These are phyloP conservation scores for Cadophora malorum DNA, from an alignment of 2,329 filamentous ascomycete species.

Conservation along the genomic window DNA sequence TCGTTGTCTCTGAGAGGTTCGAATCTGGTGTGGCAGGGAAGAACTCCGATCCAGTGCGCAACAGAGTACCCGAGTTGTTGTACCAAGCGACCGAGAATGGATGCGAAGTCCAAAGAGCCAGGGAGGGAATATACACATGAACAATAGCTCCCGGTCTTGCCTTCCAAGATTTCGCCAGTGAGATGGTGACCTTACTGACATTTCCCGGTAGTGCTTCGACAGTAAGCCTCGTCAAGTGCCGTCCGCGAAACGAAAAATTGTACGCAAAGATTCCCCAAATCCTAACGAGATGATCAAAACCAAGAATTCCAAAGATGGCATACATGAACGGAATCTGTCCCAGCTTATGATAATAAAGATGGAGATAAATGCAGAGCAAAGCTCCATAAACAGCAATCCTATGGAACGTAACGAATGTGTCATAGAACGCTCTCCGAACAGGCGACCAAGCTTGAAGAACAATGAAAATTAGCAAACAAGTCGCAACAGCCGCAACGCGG, in stretches of 20 bases:
- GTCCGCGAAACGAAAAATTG: not conserved
- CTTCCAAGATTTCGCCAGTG: slow-evolving; percentile 73
- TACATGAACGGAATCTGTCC: not conserved
- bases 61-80: not conserved
- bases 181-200: slow-evolving; percentile 67
- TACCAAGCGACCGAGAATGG: slow-evolving; percentile 72
- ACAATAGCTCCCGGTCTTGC: slow-evolving; percentile 77
- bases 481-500: not conserved
- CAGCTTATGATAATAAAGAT: not conserved
- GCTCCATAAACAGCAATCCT: not conserved
- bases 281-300: not conserved
- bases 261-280: not conserved
- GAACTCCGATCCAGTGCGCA: not conserved
- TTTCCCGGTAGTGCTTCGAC: not conserved
- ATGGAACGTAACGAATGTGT: not conserved
- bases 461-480: not conserved
- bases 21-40: not conserved
- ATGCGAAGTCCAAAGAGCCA: slow-evolving; percentile 77
- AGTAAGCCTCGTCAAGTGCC: not conserved
- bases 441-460: not conserved
- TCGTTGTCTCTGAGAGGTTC: not conserved
- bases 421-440: not conserved
- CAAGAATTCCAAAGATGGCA: not conserved
- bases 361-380: not conserved
- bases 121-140: slow-evolving; percentile 74